Evolutionary conservation across 2,329 filamentous ascomycete species (phyloP).

Genomic region (Dactylellina sp.): DNA sequence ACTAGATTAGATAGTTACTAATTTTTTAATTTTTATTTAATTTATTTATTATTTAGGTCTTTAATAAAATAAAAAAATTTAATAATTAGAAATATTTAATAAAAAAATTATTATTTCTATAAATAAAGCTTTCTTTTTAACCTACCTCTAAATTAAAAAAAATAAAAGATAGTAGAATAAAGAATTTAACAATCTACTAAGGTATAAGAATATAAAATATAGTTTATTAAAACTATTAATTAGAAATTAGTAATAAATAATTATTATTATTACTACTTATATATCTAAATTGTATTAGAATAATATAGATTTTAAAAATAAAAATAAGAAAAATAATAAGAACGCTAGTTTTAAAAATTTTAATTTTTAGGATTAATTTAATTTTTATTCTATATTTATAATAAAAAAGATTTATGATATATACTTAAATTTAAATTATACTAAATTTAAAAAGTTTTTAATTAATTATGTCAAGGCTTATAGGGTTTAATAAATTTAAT

Average conservation of each 20-base stretch:
- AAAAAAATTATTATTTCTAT: not conserved
- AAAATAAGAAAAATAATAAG: slow-evolving; percentile 1
- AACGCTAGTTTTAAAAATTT: slow-evolving; percentile 3
- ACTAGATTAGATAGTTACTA: slow-evolving; percentile 8
- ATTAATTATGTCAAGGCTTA: slow-evolving; percentile 6
- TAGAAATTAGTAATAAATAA: slow-evolving; percentile 14
- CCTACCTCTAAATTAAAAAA: slow-evolving; percentile 2
- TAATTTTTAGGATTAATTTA: not conserved
- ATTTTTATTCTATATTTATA: not conserved
- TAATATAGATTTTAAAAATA: slow-evolving; percentile 10
- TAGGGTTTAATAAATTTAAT: slow-evolving; percentile 3
- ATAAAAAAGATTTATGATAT: not conserved
- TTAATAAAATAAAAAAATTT: not conserved
- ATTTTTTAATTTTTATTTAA: slow-evolving; percentile 14
- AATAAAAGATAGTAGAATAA: not conserved
- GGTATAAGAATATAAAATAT: slow-evolving; percentile 6
- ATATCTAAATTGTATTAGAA: slow-evolving; percentile 10
- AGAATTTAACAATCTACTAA: slow-evolving; percentile 3
- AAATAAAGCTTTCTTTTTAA: slow-evolving; percentile 8
- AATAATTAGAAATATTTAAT: not conserved
- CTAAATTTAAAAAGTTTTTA: slow-evolving; percentile 13
- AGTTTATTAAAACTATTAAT: slow-evolving; percentile 5
- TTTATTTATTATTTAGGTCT: slow-evolving; percentile 11
- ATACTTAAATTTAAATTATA: slow-evolving; percentile 7
- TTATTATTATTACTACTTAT: slow-evolving; percentile 8